Percentiles rank a stretch among this genome's conserved stretches.
Evolutionary conservation across 768 basidiomycete species (phyloP).

Genomic region (Paxillus rubicundulus): DNA sequence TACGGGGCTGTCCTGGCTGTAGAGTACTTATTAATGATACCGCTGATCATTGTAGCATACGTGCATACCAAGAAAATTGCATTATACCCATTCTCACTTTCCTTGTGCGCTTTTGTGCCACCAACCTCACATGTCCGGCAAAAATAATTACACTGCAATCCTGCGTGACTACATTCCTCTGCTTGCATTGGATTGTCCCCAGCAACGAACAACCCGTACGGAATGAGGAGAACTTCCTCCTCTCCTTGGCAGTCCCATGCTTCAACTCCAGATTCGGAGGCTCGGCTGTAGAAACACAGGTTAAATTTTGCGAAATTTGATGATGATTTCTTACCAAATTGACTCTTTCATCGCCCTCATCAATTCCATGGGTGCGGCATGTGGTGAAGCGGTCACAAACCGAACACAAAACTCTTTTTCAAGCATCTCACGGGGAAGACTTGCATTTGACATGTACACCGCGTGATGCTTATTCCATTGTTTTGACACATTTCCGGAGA

Average conservation of each 20-base stretch:
- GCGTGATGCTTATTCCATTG: too few relatives aligned
- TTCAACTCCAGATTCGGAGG: slow-evolving; percentile 11
- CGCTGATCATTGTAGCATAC: not conserved
- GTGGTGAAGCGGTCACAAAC: slow-evolving; percentile 31
- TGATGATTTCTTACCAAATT: slow-evolving; percentile 17
- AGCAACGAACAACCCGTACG: slow-evolving; percentile 26
- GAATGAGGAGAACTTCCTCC: slow-evolving; percentile 14
- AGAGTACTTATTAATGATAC: not conserved
- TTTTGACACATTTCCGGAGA: too few relatives aligned
- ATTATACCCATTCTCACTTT: slow-evolving; percentile 37
- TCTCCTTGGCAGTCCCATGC: slow-evolving; percentile 29
- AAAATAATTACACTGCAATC: slow-evolving; percentile 37
- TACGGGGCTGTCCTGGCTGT: too few relatives aligned
- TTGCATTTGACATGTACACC: too few relatives aligned
- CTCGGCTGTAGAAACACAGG: not conserved
- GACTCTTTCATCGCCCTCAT: slow-evolving; percentile 27
- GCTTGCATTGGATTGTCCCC: slow-evolving; percentile 46
- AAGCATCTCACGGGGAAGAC: too few relatives aligned
- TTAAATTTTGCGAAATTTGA: too few relatives aligned
- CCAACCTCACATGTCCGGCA: slow-evolving; percentile 42
- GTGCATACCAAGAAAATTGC: slow-evolving; percentile 30
- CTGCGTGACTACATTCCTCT: slow-evolving; percentile 42
- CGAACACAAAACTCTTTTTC: too few relatives aligned
- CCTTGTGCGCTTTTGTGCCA: slow-evolving; percentile 32
- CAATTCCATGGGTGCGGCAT: slow-evolving; percentile 32